Percentiles rank a stretch among this genome's conserved stretches.
Conservation (phyloP, 2,329 filamentous ascomycete species). For the Daldinia eschscholtzii region DNA sequence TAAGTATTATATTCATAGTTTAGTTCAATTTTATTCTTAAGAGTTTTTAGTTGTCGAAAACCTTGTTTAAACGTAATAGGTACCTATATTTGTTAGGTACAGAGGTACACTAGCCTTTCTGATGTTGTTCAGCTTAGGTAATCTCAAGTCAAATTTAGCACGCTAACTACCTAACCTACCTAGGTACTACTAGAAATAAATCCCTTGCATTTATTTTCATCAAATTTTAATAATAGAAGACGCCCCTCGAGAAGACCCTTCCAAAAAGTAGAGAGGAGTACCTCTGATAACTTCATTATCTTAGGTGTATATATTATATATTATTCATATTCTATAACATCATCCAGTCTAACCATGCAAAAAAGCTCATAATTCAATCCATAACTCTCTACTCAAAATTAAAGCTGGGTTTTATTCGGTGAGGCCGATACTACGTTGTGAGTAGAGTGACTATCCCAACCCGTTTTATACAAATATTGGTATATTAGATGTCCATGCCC, state of each 20-base stretch:
- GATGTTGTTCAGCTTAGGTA: no score
- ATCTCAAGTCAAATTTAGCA: slow-evolving; percentile 2
- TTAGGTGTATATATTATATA: not conserved
- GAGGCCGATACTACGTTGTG: slow-evolving; percentile 24
- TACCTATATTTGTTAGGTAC: no score
- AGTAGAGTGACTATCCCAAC: slow-evolving; percentile 28
- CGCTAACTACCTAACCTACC: no score
- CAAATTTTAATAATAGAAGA: not conserved
- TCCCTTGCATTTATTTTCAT: not conserved
- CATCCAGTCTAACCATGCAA: not conserved
- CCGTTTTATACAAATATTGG: slow-evolving; percentile 27
- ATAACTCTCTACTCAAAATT: not conserved
- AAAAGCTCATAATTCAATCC: not conserved
- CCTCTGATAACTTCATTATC: not conserved
- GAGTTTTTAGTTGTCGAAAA: no score
- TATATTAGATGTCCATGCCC: slow-evolving; percentile 46
- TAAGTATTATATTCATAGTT: no score
- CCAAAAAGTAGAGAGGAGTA: not conserved
- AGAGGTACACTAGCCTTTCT: no score
- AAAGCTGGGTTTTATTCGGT: slow-evolving; percentile 38
- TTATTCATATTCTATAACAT: not conserved
- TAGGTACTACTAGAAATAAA: not conserved
- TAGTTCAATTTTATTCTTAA: no score
- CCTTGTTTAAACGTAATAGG: no score
- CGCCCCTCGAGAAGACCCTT: not conserved